phyloP scores from a whole-genome alignment of 176 grass and related monocot genomes.

The Avena atlantica region DNA sequence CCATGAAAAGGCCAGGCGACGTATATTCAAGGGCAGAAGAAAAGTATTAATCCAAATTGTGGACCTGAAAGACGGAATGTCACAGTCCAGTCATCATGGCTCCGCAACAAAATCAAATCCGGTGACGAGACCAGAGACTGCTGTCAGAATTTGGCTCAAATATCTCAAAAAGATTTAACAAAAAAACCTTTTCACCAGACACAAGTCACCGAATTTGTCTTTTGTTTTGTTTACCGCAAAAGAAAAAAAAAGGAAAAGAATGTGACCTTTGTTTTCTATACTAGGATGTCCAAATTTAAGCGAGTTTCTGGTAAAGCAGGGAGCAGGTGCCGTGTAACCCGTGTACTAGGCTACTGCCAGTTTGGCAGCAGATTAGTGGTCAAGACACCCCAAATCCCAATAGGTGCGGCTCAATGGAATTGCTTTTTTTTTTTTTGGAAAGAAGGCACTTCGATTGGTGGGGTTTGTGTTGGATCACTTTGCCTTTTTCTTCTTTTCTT shows the following conservation, averaged over 20 bases:
- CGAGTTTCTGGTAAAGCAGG: conserved; percentile 9
- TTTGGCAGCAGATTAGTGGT: conserved; percentile 34
- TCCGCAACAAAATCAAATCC: neutral
- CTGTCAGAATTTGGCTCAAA: neutral
- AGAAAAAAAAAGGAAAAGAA: neutral
- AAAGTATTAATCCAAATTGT: conserved; percentile 43
- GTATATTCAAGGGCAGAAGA: conserved; percentile 20
- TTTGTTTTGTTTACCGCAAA: neutral
- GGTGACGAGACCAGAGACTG: neutral
- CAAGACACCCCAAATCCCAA: conserved; percentile 38
- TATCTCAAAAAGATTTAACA: neutral
- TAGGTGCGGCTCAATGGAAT: conserved; percentile 31
- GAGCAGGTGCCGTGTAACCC: neutral
- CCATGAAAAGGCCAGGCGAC: neutral
- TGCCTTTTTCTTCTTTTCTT: neutral
- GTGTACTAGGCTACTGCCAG: neutral
- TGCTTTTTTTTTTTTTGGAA: conserved; percentile 51
- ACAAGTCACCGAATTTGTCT: neutral
- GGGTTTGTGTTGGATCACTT: conserved; percentile 12
- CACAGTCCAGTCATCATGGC: neutral
- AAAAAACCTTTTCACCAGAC: neutral
- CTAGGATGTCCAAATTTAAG: neutral
- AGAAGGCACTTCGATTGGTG: conserved; percentile 38
- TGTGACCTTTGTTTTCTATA: neutral
- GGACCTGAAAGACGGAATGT: neutral